These are phyloP conservation scores for Vitis rotundifolia DNA, from an alignment of 164 flowering plant genomes.

Conservation along the genomic window DNA sequence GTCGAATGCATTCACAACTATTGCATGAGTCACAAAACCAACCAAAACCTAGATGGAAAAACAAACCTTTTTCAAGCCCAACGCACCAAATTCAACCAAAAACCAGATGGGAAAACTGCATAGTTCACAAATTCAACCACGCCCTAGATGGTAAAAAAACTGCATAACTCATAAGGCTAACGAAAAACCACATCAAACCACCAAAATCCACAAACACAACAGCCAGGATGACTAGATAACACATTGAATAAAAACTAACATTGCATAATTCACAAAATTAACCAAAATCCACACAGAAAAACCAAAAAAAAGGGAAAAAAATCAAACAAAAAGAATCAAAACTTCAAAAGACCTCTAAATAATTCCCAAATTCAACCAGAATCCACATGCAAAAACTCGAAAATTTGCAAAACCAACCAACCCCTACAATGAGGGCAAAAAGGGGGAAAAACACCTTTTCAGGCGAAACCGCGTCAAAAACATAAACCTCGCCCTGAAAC, in stretches of 20 bases:
- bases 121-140: not conserved
- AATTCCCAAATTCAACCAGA: not conserved
- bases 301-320: not conserved
- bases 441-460: constrained; percentile 38
- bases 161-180: not conserved
- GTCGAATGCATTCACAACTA: no score
- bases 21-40: no score
- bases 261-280: not conserved
- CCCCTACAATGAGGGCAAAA: not conserved
- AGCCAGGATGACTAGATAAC: no score
- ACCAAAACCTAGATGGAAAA: no score
- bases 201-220: not conserved
- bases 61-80: no score
- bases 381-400: not conserved
- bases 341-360: not conserved
- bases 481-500: constrained; percentile 68
- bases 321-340: not conserved
- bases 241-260: not conserved
- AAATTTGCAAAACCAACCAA: not conserved
- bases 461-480: constrained; percentile 63
- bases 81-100: no score
- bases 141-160: not conserved
- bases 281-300: not conserved
- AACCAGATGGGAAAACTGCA: no score
- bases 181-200: not conserved